A percentile compares a stretch with the other conserved stretches of the same genome.
Evolutionary conservation across 2,329 filamentous ascomycete genomes (phyloP).

Genomic region (Colletotrichum sansevieriae): DNA sequence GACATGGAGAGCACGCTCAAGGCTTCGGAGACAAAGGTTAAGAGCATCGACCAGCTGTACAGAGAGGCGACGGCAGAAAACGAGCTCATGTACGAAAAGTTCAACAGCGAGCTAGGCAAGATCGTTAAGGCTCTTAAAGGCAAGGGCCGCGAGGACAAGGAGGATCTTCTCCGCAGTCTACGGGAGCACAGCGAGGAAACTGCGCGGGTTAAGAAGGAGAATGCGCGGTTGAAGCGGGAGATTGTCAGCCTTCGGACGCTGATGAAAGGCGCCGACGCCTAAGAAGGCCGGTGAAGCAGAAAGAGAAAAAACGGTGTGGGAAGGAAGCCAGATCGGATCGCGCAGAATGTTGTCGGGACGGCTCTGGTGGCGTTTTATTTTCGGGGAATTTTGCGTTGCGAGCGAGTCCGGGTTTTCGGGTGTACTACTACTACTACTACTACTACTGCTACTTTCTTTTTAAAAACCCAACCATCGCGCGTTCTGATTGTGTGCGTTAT

Average conservation of each 20-base stretch:
- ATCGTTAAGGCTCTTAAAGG: constrained; percentile 81
- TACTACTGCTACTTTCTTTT: not conserved
- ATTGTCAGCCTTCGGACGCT: constrained; percentile 76
- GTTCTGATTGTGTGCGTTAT: constrained; percentile 30
- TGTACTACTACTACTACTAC: constrained; percentile 21
- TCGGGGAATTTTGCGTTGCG: constrained; percentile 31
- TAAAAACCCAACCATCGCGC: constrained; percentile 3
- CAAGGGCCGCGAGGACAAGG: constrained; percentile 81
- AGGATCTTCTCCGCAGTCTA: constrained; percentile 79
- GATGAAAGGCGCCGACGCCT: constrained; percentile 56
- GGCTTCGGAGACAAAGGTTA: constrained; percentile 82
- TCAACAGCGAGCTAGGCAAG: constrained; percentile 90
- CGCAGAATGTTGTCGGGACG: constrained; percentile 7
- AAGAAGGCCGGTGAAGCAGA: not conserved
- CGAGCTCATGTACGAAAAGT: constrained; percentile 89
- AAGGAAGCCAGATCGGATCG: not conserved
- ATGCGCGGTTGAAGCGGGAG: constrained; percentile 84
- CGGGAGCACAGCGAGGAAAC: constrained; percentile 83
- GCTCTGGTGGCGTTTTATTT: constrained; percentile 26
- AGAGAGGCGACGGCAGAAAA: constrained; percentile 91
- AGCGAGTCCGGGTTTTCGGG: constrained; percentile 33
- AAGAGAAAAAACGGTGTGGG: constrained; percentile 3
- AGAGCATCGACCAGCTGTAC: constrained; percentile 88
- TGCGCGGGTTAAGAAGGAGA: constrained; percentile 85
- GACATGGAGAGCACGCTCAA: constrained; percentile 80